phyloP scores from a whole-genome alignment of 208 protist genomes.

The Trypanosoma mega region DNA sequence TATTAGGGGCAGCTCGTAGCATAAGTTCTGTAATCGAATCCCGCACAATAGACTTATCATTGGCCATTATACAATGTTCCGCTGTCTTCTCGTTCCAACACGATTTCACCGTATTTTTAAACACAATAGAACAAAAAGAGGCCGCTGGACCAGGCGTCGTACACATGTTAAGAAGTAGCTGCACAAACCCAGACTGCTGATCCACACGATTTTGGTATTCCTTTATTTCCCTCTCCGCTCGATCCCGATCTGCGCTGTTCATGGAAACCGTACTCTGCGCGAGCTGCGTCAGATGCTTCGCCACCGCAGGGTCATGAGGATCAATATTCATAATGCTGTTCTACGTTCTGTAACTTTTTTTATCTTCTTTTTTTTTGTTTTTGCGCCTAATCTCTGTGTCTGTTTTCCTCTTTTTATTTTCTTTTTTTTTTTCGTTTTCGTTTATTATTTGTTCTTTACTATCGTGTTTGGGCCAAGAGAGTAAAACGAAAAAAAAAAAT shows the following conservation, averaged over 20 bases:
- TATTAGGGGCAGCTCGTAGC: constrained; percentile 37
- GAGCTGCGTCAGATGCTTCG: constrained; percentile 31
- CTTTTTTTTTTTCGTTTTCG: not conserved
- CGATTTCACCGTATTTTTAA: constrained; percentile 87
- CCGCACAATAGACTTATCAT: constrained; percentile 66
- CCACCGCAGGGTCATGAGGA: constrained; percentile 36
- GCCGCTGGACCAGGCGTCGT: constrained; percentile 26
- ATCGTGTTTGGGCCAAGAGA: not conserved
- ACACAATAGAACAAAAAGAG: constrained; percentile 71
- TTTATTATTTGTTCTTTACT: constrained; percentile 2
- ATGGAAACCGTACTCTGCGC: constrained; percentile 45
- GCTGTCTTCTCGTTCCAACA: constrained; percentile 71
- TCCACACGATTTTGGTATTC: constrained; percentile 64
- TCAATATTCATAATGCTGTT: constrained; percentile 60
- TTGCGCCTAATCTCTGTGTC: not conserved
- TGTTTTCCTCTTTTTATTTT: constrained; percentile 6
- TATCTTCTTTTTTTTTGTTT: not conserved
- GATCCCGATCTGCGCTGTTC: constrained; percentile 43
- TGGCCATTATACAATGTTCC: constrained; percentile 79
- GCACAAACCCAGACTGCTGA: constrained; percentile 65
- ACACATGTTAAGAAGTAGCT: constrained; percentile 51
- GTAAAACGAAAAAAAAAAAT: constrained; percentile 10
- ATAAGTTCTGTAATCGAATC: constrained; percentile 58
- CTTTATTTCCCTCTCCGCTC: constrained; percentile 59
- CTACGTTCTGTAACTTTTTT: too few relatives aligned